A percentile compares a stretch with the other conserved stretches of the same genome.
Evolutionary conservation across 2,329 filamentous ascomycete genomes (phyloP).

Genomic region (Talaromyces atroroseus): DNA sequence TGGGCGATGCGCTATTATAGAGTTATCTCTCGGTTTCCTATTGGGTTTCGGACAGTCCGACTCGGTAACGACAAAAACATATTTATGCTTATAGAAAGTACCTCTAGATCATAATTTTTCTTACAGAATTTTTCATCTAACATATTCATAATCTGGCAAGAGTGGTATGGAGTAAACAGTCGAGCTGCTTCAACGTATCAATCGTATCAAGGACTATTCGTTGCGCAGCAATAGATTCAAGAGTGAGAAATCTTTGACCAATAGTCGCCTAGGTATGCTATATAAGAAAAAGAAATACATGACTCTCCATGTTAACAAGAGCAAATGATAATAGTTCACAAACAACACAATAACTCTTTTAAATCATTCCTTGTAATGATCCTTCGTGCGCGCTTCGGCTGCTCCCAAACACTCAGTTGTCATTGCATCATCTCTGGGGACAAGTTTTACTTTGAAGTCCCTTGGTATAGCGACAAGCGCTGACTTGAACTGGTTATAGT

Average conservation of each 20-base stretch:
- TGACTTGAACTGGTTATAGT: slow-evolving; percentile 57
- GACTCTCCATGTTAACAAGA: background rate
- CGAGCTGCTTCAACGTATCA: background rate
- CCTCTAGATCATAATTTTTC: background rate
- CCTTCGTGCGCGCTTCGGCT: background rate
- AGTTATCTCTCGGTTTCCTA: background rate
- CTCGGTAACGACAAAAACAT: background rate
- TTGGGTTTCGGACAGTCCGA: background rate
- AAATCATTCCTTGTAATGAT: background rate
- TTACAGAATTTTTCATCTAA: too few relatives aligned
- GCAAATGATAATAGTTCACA: background rate
- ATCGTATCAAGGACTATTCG: background rate
- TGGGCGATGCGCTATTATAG: background rate
- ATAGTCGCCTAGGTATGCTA: background rate
- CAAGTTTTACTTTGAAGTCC: slow-evolving; percentile 53
- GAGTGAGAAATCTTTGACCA: background rate
- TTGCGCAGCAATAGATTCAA: background rate
- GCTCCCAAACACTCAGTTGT: slow-evolving; percentile 43
- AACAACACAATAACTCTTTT: background rate
- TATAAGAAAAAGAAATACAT: background rate
- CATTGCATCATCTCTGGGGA: slow-evolving; percentile 44
- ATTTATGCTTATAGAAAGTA: background rate
- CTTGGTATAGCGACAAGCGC: slow-evolving; percentile 56
- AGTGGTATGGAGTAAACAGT: background rate
- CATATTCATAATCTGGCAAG: too few relatives aligned